Evolutionary conservation across 345 rosid genomes (phyloP), one percentile per base, ranked within the genome.

Genomic region (Isatis tinctoria): DNA sequence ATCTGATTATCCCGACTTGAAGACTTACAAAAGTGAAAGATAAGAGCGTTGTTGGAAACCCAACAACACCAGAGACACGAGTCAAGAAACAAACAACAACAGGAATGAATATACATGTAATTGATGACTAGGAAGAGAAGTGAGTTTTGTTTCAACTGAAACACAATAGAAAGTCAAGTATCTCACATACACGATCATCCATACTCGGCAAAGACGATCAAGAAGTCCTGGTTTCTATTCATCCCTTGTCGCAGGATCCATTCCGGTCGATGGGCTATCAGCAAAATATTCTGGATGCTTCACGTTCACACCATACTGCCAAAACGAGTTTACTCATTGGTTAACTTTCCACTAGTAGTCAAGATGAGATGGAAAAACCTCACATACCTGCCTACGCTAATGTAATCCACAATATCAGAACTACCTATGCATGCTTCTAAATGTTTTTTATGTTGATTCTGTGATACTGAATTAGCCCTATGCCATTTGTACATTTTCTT

Each of bases 241-340:
- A 3, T 87, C 89, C 70, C 88, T 86, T 47, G 96, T 52, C 39
- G 88, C 80, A 77, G 86, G 83, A 78, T 90, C 96, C 70, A 83
- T 72, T 24, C 92, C 90, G 0, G 90, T 80, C 6, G 86, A 88
- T 36, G 91, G 87, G 66, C 83, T 92, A 75, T 90, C 98, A 14
- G 91, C 97, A 79, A 88, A 91, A 67, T 88, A 91, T 80, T 91
- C 97, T 40, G 91, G 97, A 67, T 90, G 97, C 86, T 90, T 95
- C 84, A 94, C 90, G 33, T 90, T 88, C 67, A 92, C 97, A 3
- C 97, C 96, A 52, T 84, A 80, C 99, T 92, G 95, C 60, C 26
- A 73, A 73, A 49, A 61, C 56, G 48, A n/a, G 76, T 24, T 30
- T 66, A 28, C 26, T 57, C 53, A 67, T 58, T 30, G 67, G n/a